These are phyloP conservation scores for Fusarium beomiforme DNA, from an alignment of 2,329 filamentous ascomycete species.

Conservation along the genomic window DNA sequence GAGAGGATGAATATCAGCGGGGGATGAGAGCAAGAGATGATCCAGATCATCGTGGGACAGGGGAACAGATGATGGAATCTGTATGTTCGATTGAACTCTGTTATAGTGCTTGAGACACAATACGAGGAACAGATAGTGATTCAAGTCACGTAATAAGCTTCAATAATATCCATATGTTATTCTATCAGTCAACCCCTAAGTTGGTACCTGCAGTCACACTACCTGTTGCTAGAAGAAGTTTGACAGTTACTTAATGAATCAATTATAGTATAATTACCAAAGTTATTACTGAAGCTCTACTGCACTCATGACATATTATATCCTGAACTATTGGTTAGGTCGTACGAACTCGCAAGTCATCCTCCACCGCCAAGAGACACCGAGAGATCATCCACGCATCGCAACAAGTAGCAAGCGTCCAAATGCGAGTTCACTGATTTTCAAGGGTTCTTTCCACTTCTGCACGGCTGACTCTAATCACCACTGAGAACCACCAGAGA, in stretches of 20 bases:
- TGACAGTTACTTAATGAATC: not conserved
- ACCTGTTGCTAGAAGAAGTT: not conserved
- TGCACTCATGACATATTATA: not conserved
- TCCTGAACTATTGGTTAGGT: not conserved
- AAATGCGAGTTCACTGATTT: constrained; percentile 13
- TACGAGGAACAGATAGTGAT: not conserved
- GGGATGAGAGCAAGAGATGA: not conserved
- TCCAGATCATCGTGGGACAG: not conserved
- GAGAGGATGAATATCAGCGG: constrained; percentile 3
- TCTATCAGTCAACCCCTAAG: not conserved
- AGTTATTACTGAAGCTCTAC: not conserved
- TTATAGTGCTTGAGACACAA: not conserved
- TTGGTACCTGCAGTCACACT: not conserved
- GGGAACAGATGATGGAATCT: constrained; percentile 18
- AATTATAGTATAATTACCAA: not conserved
- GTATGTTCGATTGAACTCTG: constrained; percentile 7
- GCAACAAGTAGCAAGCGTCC: not conserved
- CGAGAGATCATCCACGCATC: not conserved
- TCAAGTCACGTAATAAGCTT: not conserved
- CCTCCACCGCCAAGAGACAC: constrained; percentile 10
- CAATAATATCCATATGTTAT: not conserved
- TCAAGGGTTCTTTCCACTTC: constrained; percentile 25
- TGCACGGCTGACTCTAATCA: not conserved
- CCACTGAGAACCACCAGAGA: not conserved
- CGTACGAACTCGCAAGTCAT: not conserved